Conservation (phyloP, 139 green algal species). For the Nannochloris sp. region DNA sequence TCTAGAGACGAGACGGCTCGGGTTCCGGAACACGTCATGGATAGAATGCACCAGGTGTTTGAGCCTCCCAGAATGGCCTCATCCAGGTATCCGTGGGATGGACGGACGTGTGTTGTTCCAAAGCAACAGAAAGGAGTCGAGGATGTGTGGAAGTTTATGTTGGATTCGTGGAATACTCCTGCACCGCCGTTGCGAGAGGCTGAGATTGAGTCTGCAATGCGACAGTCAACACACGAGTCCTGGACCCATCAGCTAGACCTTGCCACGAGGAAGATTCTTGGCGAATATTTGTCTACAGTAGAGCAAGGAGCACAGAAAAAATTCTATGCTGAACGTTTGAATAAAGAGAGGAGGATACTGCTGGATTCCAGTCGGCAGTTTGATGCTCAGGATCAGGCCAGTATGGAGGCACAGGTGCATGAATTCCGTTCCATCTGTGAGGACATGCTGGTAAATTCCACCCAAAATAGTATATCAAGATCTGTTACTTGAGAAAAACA, state of each 20-base stretch:
- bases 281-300: neutral
- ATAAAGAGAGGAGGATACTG: no score
- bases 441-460: no score
- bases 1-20: neutral
- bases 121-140: neutral
- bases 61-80: neutral
- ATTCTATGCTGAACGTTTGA: no score
- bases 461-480: no score
- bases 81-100: neutral
- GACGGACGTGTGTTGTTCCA: neutral
- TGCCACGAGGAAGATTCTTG: neutral
- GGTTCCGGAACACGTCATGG: neutral
- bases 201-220: neutral
- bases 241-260: slow-evolving; percentile 3
- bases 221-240: neutral
- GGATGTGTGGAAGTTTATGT: neutral
- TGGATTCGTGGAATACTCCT: neutral
- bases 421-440: no score
- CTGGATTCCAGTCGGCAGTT: no score
- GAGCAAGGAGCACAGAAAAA: no score
- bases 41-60: neutral
- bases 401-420: no score
- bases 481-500: no score
- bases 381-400: no score
- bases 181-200: neutral